Evolutionary conservation across 768 basidiomycete species (phyloP), one percentile per base, ranked within the genome.

Genomic region (Suillus subluteus): DNA sequence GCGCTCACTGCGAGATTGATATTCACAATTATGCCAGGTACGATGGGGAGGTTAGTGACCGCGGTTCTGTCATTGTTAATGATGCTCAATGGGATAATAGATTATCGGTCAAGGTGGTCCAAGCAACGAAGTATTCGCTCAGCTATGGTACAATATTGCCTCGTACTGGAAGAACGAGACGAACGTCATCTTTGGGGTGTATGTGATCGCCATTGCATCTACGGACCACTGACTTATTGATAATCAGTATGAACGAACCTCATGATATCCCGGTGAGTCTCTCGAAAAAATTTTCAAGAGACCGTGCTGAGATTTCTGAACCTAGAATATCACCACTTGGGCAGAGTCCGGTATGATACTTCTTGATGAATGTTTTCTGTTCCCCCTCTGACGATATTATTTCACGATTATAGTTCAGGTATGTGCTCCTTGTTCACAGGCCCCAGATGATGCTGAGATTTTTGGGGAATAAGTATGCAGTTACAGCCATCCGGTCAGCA

Each of bases 41-140:
- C 78, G 79, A 88, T 59, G 80, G 82, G 1, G 73, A 73, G 70
- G 83, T 81, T 52, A 26, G 75, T 71, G 23, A 35, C 21, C 23
- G 18, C 41, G 26, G 38, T 48, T n/a, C 18, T 30, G 4, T 1
- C 16, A 13, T 15, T 61, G 7, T 15, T 35, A 23, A 18, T 4
- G 30, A 26, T 26, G 6, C 56, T 50, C 21, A 18, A 40, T 52
- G 32, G 15, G 2, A 15, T 38, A n/a, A 44, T 15, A 83, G 80
- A 85, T 90, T 50, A 83, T 89, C 59, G 88, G 88, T 3, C 86
- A 89, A 75, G 88, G 87, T 48, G 87, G 87, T 32, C 87, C 88
- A 2, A 80, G 80, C 40, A 81, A 89, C 71, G 82, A 77, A 4
- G 70, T 84, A 52, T 86, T 89, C 67, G 87, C 87, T 8, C 73